Evolutionary conservation across 2,329 filamentous ascomycete species (phyloP).

Genomic region (Aureobasidium sp.): DNA sequence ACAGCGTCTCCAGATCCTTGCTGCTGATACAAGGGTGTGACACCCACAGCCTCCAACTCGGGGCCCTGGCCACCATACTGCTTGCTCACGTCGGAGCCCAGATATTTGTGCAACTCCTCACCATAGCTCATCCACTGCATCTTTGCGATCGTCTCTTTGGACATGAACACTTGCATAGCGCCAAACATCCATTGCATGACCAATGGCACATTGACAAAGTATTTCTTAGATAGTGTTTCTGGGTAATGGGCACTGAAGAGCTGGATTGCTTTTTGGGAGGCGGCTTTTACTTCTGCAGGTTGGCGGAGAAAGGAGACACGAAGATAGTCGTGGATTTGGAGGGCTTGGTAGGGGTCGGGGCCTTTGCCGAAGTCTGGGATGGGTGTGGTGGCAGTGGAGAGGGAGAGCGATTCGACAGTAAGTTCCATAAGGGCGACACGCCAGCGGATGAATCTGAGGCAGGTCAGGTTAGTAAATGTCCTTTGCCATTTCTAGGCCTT

Average conservation of each 20-base stretch:
- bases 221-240: constrained; percentile 83
- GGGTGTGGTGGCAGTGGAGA: constrained; percentile 59
- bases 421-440: constrained; percentile 86
- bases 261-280: constrained; percentile 72
- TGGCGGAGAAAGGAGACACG: constrained; percentile 79
- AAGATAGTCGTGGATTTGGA: constrained; percentile 90
- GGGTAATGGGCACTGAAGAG: constrained; percentile 78
- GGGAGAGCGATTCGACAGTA: constrained; percentile 65
- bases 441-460: constrained; percentile 74
- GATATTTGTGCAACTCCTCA: constrained; percentile 56
- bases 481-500: not conserved
- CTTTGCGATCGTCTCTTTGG: constrained; percentile 43
- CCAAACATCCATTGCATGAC: constrained; percentile 73
- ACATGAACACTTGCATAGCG: constrained; percentile 40
- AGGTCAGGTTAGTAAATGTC: not conserved
- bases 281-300: constrained; percentile 67
- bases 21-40: constrained; percentile 34
- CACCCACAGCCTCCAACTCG: constrained; percentile 38
- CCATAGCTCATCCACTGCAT: constrained; percentile 51
- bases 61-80: constrained; percentile 71
- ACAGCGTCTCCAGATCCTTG: not conserved
- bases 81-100: constrained; percentile 61
- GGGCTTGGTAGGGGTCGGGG: constrained; percentile 78
- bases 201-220: constrained; percentile 87
- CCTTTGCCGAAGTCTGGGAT: constrained; percentile 61